These are phyloP conservation scores for Cardamine occulta DNA, from an alignment of 345 rosid species.

Conservation along the genomic window DNA sequence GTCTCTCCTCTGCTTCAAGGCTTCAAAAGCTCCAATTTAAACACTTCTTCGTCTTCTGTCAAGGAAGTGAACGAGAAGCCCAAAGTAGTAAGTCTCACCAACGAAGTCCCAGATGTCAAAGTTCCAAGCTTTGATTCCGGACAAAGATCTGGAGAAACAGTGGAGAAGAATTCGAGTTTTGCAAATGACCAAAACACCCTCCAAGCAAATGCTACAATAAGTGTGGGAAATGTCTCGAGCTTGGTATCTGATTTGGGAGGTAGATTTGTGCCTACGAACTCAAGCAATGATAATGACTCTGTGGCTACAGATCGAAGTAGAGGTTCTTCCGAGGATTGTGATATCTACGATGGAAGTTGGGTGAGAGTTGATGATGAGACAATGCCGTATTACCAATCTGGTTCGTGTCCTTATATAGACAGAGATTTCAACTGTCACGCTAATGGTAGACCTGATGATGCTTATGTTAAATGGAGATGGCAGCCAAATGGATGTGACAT, in stretches of 20 bases:
- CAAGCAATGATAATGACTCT: conserved; percentile 22
- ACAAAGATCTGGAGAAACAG: conserved; percentile 36
- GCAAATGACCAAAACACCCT: conserved; percentile 33
- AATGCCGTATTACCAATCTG: conserved; percentile 71
- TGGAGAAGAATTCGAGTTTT: conserved; percentile 12
- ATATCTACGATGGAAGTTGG: conserved; percentile 83
- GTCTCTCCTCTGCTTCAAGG: conserved; percentile 55
- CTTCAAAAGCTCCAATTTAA: conserved; percentile 41
- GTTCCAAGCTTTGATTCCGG: conserved; percentile 42
- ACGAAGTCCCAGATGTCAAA: conserved; percentile 29
- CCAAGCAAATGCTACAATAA: conserved; percentile 30
- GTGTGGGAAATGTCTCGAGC: conserved; percentile 37
- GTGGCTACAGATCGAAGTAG: conserved; percentile 22
- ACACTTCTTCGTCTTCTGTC: conserved; percentile 43
- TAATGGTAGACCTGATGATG: conserved; percentile 79
- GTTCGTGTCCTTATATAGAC: conserved; percentile 83
- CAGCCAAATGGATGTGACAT: conserved; percentile 75
- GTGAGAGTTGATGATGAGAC: conserved; percentile 59
- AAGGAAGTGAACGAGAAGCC: conserved; percentile 31
- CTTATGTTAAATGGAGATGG: conserved; percentile 79
- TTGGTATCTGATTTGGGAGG: conserved; percentile 37
- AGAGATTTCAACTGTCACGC: conserved; percentile 71
- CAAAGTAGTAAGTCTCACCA: conserved; percentile 24
- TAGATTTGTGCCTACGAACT: conserved; percentile 12
- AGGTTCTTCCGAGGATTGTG: conserved; percentile 53